Evolutionary conservation across 176 grass and related monocot genomes (phyloP).

Genomic region (Coix lacrymajobi): DNA sequence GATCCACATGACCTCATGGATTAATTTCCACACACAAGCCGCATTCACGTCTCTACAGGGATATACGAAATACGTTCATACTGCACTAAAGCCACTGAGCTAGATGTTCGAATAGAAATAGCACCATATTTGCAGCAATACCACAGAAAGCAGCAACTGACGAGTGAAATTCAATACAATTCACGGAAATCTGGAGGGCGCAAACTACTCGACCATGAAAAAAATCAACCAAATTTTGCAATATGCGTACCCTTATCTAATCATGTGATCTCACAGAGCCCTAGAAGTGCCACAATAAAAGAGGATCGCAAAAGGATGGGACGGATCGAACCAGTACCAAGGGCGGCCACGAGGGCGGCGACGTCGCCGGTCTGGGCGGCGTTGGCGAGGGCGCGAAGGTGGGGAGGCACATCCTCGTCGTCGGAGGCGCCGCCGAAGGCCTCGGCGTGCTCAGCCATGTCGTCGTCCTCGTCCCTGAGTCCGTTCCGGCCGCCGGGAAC

Average conservation of each 20-base stretch:
- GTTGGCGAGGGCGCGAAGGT: constrained; percentile 73
- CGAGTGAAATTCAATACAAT: not conserved
- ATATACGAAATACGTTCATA: not conserved
- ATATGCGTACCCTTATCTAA: not conserved
- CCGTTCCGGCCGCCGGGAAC: constrained; percentile 41
- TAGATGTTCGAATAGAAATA: not conserved
- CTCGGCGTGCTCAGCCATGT: constrained; percentile 26
- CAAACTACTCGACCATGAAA: not conserved
- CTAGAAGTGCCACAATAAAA: not conserved
- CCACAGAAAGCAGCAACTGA: not conserved
- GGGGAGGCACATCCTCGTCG: constrained; percentile 58
- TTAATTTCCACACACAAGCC: not conserved
- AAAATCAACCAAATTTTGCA: not conserved
- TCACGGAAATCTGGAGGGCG: not conserved
- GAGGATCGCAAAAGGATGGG: not conserved
- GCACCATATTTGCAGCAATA: not conserved
- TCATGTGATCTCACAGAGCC: not conserved
- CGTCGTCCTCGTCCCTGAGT: constrained; percentile 27
- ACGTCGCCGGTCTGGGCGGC: constrained; percentile 69
- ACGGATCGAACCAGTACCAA: constrained; percentile 35
- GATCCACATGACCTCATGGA: not conserved
- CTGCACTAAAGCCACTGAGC: not conserved
- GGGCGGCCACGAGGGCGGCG: constrained; percentile 50
- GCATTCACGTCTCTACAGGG: not conserved
- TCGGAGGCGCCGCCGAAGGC: constrained; percentile 20